Percentiles rank a stretch among this genome's conserved stretches.
Evolutionary conservation across 1,139 yeast species (phyloP).

Genomic region (Candida neerlandica): DNA sequence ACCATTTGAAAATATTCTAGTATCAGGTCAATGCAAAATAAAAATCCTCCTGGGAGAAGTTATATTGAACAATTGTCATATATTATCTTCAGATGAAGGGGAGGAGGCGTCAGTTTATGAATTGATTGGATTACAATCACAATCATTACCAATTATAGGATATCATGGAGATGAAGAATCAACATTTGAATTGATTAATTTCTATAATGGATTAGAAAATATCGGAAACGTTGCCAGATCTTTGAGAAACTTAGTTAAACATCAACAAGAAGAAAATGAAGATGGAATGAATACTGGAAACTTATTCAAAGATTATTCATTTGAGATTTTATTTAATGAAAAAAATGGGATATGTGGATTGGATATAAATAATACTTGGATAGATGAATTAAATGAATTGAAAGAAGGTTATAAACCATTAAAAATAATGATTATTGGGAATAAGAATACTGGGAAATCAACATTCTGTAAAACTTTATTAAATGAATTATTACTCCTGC

Average conservation of each 20-base stretch:
- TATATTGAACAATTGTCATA: conserved; percentile 55
- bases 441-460: conserved; percentile 83
- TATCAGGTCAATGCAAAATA: conserved; percentile 62
- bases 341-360: conserved; percentile 28
- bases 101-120: conserved; percentile 14
- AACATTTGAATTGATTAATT: conserved; percentile 42
- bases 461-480: conserved; percentile 61
- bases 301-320: conserved; percentile 27
- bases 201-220: conserved; percentile 47
- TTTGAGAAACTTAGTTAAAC: conserved; percentile 43
- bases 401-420: conserved; percentile 7
- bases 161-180: conserved; percentile 36
- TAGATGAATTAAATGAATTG: conserved; percentile 15
- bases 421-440: conserved; percentile 39
- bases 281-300: background rate
- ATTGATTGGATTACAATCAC: conserved; percentile 55
- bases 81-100: conserved; percentile 35
- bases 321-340: conserved; percentile 39
- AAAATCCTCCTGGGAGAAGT: conserved; percentile 61
- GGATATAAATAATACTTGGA: conserved; percentile 25
- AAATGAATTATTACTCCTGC: conserved; percentile 40
- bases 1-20: conserved; percentile 48
- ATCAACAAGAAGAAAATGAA: conserved; percentile 17
- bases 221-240: conserved; percentile 53
- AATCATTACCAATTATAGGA: conserved; percentile 57